Evolutionary conservation across 2,329 filamentous ascomycete genomes (phyloP), one percentile per base, ranked within the genome.

Genomic region (Setomelanomma holmii): DNA sequence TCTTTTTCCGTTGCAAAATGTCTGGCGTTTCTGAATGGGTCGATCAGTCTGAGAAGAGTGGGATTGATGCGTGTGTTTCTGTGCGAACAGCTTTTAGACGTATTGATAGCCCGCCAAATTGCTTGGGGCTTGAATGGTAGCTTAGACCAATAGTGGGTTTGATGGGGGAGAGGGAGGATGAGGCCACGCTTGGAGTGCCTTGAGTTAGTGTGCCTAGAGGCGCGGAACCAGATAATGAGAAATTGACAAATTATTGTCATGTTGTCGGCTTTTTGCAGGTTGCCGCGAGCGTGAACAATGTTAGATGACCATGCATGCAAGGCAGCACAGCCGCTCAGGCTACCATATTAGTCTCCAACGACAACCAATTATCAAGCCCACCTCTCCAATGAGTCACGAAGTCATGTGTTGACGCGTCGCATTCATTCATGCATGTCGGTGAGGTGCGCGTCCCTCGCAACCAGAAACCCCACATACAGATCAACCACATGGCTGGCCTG

Each of bases 91-190:
- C 23, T 40, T 20, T 20, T 41, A 35, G 45, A 34, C 21, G n/a
- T 19, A 34, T 20, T 34, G 40, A 47, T 34, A 30, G 49, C 53
- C 56, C 56, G 49, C 40, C 51, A 60, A 60, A 60, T 60, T 60
- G 56, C 53, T 46, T 48, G 19, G 53, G 56, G 56, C 51, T 42
- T 52, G 17, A 35, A 42, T 44, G 21, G 17, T 23, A 41, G 48
- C 30, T 45, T 46, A 46, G 47, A 45, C n/a, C n/a, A 36, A 10
- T 19, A 21, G 43, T 16, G 12, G 16, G 33, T 10, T 38, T 36
- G 30, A 19, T 19, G 19, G 33, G 19, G 14, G 43, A 45, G 33
- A 22, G 16, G 27, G 8, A 33, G n/a, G 21, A n/a, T 12, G 17
- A 35, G 43, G 30, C 43, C 43, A 45, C 43, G 33, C n/a, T 45